Evolutionary conservation across 345 rosid genomes (phyloP).

Genomic region (Bretschneidera sinensis): DNA sequence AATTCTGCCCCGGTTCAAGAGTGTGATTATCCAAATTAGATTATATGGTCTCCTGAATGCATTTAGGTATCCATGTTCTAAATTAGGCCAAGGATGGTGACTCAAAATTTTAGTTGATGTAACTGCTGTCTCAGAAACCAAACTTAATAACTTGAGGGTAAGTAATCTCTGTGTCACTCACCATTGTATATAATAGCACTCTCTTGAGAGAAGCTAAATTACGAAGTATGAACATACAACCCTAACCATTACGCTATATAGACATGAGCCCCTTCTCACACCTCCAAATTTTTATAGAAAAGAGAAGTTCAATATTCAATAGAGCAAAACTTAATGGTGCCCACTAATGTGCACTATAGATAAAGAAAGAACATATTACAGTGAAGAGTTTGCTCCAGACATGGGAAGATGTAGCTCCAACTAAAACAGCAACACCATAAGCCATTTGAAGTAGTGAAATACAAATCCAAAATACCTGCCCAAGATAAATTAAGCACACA

Average conservation of each 20-base stretch:
- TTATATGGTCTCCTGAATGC: background rate
- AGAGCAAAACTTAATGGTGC: no score
- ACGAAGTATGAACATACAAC: background rate
- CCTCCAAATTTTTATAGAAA: background rate
- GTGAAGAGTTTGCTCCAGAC: slow-evolving; percentile 79
- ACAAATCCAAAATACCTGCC: slow-evolving; percentile 90
- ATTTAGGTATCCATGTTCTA: background rate
- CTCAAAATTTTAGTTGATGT: background rate
- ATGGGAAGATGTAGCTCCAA: slow-evolving; percentile 69
- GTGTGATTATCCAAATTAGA: background rate
- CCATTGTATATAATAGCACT: background rate
- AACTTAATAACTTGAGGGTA: no score
- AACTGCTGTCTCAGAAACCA: background rate
- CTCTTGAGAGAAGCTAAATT: background rate
- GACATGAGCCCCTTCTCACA: background rate
- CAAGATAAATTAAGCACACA: slow-evolving; percentile 6
- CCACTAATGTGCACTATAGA: background rate
- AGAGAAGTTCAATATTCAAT: background rate
- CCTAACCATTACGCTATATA: background rate
- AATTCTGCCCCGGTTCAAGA: no score
- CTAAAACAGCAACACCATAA: slow-evolving; percentile 63
- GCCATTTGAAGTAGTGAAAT: slow-evolving; percentile 80
- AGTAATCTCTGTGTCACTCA: background rate
- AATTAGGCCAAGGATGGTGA: background rate
- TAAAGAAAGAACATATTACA: slow-evolving; percentile 34